Evolutionary conservation across 1,284 basidiomycete species (phyloP).

Genomic region (Inonotus hispidus): DNA sequence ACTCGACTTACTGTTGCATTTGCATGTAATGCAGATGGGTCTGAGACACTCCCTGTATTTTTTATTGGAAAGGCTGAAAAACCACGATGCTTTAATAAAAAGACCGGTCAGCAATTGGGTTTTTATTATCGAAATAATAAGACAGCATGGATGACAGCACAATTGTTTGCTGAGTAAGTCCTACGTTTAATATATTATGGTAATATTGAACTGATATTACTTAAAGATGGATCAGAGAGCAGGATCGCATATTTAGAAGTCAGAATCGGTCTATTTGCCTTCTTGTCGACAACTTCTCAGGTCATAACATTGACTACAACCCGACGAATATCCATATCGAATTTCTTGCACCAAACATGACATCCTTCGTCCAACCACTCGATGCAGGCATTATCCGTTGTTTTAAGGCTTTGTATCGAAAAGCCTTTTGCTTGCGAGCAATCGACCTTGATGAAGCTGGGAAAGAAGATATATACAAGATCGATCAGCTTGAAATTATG

Average conservation of each 20-base stretch:
- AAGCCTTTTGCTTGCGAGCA: slow-evolving; percentile 24
- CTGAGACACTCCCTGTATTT: slow-evolving; percentile 26
- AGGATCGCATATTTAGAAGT: neutral
- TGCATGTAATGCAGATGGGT: slow-evolving; percentile 28
- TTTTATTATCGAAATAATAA: slow-evolving; percentile 34
- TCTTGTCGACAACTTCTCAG: slow-evolving; percentile 16
- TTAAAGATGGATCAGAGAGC: neutral
- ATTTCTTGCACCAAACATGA: slow-evolving; percentile 28
- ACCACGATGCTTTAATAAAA: slow-evolving; percentile 26
- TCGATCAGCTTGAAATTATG: slow-evolving; percentile 32
- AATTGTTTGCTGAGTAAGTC: slow-evolving; percentile 31
- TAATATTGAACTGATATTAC: too few relatives aligned
- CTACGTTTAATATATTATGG: too few relatives aligned
- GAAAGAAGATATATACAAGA: slow-evolving; percentile 30
- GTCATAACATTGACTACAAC: slow-evolving; percentile 10
- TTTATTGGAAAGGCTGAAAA: slow-evolving; percentile 31
- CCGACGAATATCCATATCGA: slow-evolving; percentile 25
- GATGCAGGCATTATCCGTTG: slow-evolving; percentile 30
- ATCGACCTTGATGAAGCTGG: slow-evolving; percentile 30
- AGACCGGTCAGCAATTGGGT: slow-evolving; percentile 21
- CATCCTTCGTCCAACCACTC: slow-evolving; percentile 27
- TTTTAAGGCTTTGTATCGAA: slow-evolving; percentile 27
- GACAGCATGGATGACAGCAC: slow-evolving; percentile 32
- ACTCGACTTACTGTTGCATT: slow-evolving; percentile 27
- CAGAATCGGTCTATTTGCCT: neutral